Percentiles rank a stretch among this genome's conserved stretches.
Evolutionary conservation across 164 flowering plant genomes (phyloP).

Genomic region (Cinnamomum micranthum): DNA sequence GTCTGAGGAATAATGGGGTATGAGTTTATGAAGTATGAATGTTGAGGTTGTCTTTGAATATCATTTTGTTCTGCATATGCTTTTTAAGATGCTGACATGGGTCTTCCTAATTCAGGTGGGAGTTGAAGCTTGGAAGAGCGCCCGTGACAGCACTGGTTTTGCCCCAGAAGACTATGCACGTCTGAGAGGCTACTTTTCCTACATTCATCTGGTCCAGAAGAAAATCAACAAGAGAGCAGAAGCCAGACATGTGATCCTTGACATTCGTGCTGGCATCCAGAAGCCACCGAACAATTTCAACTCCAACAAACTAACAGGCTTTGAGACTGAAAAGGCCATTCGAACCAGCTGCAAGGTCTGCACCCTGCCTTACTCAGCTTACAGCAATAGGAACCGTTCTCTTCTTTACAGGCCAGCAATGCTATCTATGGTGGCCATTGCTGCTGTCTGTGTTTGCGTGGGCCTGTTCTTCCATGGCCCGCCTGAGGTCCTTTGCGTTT

Average conservation of each 20-base stretch:
- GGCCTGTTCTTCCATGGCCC: constrained; percentile 74
- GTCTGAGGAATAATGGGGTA: no score
- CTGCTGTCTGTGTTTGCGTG: constrained; percentile 83
- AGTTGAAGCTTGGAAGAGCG: constrained; percentile 62
- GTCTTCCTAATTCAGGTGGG: constrained; percentile 56
- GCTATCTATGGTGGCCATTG: constrained; percentile 84
- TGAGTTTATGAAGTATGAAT: no score
- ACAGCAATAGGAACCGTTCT: constrained; percentile 25
- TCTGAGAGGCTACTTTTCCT: constrained; percentile 51
- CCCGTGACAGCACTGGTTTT: constrained; percentile 56
- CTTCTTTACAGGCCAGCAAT: constrained; percentile 63
- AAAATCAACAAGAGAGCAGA: constrained; percentile 43
- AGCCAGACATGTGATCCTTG: constrained; percentile 46
- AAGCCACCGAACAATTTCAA: constrained; percentile 20
- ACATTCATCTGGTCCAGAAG: constrained; percentile 59
- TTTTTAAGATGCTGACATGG: constrained; percentile 8
- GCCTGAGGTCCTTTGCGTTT: constrained; percentile 52
- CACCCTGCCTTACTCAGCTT: constrained; percentile 32
- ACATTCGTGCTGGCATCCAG: constrained; percentile 40
- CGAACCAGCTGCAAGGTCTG: constrained; percentile 45
- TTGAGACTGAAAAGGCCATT: constrained; percentile 35
- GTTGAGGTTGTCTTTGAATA: no score
- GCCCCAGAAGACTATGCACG: constrained; percentile 75
- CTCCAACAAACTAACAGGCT: constrained; percentile 22
- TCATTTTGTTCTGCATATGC: neutral